These are phyloP conservation scores for Carallia pectinifolia DNA, from an alignment of 345 rosid genomes.

Conservation along the genomic window DNA sequence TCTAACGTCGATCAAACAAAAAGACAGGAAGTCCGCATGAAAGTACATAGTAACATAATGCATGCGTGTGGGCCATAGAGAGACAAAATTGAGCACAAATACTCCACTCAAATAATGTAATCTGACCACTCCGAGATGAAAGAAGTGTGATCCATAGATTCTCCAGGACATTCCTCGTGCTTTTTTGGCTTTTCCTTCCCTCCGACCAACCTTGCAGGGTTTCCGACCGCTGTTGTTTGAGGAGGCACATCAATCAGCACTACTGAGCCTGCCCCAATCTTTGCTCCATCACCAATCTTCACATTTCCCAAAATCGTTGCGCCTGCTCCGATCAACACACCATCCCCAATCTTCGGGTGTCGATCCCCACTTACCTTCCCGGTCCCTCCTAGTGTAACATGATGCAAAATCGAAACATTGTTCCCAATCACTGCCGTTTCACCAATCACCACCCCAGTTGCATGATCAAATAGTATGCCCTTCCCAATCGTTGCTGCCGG, in stretches of 20 bases:
- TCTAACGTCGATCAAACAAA: no score
- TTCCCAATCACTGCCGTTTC: slow-evolving; percentile 90
- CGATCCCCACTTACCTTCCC: slow-evolving; percentile 81
- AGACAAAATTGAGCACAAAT: neutral
- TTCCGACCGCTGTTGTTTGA: slow-evolving; percentile 81
- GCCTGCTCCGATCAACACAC: slow-evolving; percentile 90
- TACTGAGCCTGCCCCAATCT: slow-evolving; percentile 90
- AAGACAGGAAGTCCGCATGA: no score
- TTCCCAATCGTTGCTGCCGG: slow-evolving; percentile 93
- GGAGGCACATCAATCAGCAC: slow-evolving; percentile 80
- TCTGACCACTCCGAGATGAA: slow-evolving; percentile 94
- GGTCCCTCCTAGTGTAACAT: slow-evolving; percentile 88
- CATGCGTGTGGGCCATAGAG: no score
- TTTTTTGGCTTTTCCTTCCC: slow-evolving; percentile 69
- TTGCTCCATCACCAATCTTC: slow-evolving; percentile 83
- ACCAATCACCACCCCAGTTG: slow-evolving; percentile 87
- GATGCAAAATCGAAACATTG: slow-evolving; percentile 91
- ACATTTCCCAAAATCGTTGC: slow-evolving; percentile 88
- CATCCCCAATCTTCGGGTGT: slow-evolving; percentile 94
- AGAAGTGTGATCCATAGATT: slow-evolving; percentile 97
- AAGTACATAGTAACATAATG: no score
- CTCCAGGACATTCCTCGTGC: slow-evolving; percentile 81
- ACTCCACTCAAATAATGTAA: slow-evolving; percentile 47
- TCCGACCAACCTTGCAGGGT: slow-evolving; percentile 91
- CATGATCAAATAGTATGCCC: slow-evolving; percentile 86